Base-by-base conservation (phyloP, 75 land plant species). In the Cryptomeria japonica region DNA sequence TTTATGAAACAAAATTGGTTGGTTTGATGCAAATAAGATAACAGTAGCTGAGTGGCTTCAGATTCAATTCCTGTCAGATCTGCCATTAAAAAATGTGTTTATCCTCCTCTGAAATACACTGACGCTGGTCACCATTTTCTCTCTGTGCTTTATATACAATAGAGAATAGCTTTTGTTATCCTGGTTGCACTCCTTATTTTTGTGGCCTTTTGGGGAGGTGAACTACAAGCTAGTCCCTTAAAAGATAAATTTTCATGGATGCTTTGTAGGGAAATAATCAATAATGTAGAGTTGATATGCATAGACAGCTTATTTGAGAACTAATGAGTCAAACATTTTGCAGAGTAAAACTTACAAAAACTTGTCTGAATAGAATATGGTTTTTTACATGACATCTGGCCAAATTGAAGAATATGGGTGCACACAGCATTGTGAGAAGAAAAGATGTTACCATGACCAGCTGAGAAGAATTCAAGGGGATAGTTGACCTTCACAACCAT, bases 21-120 rank as follows among this genome's bases (percentile, higher is more conserved):
- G 92, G 92, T 89, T 91, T 84, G 92, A 91, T 76, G 53, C 44
- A 90, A 91, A 31, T 90, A 91, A 80, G 89, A 89, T 61, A 86
- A 68, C 53, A 89, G 88, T 39, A 86, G 88, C 42, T 58, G 76
- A 80, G n/a, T 91, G 61, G 90, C 87, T 70, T 80, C 80, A 10
- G 87, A 91, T 83, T 90, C 91, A 16, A 86, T 88, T 77, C 22
- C 47, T 37, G 86, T 89, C 19, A 64, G 92, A 83, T 90, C 92
- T 19, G 80, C 90, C 5, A 83, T 91, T 22, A 88, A 85, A 32
- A 88, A 91, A 34, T 61, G 86, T 19, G 64, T 80, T 64, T 80
- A 51, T 89, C 28, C 58, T 89, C 42, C 39, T 84, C 28, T 87
- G 86, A 83, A 89, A 90, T 53, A 36, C 56, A n/a, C 84, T 88